phyloP scores from a whole-genome alignment of 2,329 filamentous ascomycete species.

The Thermoascus crustaceus region DNA sequence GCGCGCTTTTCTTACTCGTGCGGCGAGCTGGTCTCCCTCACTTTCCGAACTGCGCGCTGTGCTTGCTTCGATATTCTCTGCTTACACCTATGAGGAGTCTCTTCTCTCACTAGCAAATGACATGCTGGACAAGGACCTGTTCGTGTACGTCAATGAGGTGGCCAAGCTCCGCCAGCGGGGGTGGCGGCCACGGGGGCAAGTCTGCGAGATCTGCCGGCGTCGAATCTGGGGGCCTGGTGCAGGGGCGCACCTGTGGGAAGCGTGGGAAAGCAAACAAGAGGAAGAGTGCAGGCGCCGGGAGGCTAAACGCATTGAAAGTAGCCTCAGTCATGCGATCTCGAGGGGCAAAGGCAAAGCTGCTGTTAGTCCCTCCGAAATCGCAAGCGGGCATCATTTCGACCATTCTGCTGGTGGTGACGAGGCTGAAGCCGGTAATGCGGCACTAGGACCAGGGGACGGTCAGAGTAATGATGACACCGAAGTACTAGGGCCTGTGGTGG shows the following conservation, averaged over 20 bases:
- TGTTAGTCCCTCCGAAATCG: constrained; percentile 11
- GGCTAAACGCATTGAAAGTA: constrained; percentile 20
- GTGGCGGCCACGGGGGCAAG: constrained; percentile 79
- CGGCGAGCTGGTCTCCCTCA: constrained; percentile 72
- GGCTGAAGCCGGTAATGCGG: not conserved
- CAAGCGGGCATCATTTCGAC: constrained; percentile 7
- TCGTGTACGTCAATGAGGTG: constrained; percentile 69
- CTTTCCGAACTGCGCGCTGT: constrained; percentile 80
- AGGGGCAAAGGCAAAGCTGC: constrained; percentile 34
- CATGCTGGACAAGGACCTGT: constrained; percentile 81
- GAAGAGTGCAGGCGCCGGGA: constrained; percentile 24
- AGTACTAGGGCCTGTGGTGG: constrained; percentile 26
- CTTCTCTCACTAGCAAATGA: constrained; percentile 78
- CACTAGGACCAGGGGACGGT: not conserved
- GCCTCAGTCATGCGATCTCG: constrained; percentile 19
- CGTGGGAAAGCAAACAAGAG: constrained; percentile 60
- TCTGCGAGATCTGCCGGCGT: constrained; percentile 76
- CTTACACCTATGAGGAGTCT: constrained; percentile 90
- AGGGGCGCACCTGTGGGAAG: constrained; percentile 66
- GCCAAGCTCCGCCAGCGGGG: constrained; percentile 69
- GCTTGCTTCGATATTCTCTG: constrained; percentile 81
- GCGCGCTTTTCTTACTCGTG: constrained; percentile 76
- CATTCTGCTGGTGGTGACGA: not conserved
- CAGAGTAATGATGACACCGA: constrained; percentile 1
- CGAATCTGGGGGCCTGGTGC: constrained; percentile 86